Conservation (phyloP, 768 basidiomycete genomes). For the Lenzites betulinus region DNA sequence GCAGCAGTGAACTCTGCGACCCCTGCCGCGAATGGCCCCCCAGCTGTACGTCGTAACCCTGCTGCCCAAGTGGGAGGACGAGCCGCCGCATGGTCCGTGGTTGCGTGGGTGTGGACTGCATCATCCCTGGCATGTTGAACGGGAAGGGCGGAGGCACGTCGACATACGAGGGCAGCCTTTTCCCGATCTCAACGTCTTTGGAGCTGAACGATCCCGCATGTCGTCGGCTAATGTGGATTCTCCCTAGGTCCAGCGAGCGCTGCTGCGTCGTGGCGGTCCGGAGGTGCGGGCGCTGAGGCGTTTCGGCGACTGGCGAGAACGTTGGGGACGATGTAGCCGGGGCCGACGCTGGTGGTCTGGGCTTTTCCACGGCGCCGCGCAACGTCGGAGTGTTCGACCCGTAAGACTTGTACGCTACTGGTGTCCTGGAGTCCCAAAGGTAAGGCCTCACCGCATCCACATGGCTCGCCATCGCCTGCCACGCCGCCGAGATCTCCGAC, state of each 20-base stretch:
- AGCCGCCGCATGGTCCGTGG: slow-evolving; percentile 30
- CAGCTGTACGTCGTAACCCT: slow-evolving; percentile 30
- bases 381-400: slow-evolving; percentile 16
- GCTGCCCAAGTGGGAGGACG: slow-evolving; percentile 19
- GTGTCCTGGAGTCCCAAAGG: slow-evolving; percentile 48
- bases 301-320: slow-evolving; percentile 29
- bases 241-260: slow-evolving; percentile 34
- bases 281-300: slow-evolving; percentile 27
- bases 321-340: slow-evolving; percentile 33
- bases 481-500: slow-evolving; percentile 84
- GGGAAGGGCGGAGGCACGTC: slow-evolving; percentile 40
- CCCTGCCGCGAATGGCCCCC: slow-evolving; percentile 45
- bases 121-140: slow-evolving; percentile 31
- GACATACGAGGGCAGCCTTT: slow-evolving; percentile 70
- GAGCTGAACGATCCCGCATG: slow-evolving; percentile 96
- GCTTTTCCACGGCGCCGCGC: slow-evolving; percentile 16
- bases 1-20: slow-evolving; percentile 45
- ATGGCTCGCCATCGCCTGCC: slow-evolving; percentile 76
- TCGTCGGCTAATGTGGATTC: slow-evolving; percentile 64
- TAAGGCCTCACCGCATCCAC: slow-evolving; percentile 69
- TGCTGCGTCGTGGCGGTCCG: slow-evolving; percentile 33
- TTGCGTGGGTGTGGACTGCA: slow-evolving; percentile 29
- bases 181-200: slow-evolving; percentile 89
- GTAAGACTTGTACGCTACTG: slow-evolving; percentile 35
- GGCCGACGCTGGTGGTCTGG: slow-evolving; percentile 28